Percentiles rank a stretch among this genome's conserved stretches.
Evolutionary conservation across 208 protist species (phyloP).

Genomic region (Wallacemonas sp.): DNA sequence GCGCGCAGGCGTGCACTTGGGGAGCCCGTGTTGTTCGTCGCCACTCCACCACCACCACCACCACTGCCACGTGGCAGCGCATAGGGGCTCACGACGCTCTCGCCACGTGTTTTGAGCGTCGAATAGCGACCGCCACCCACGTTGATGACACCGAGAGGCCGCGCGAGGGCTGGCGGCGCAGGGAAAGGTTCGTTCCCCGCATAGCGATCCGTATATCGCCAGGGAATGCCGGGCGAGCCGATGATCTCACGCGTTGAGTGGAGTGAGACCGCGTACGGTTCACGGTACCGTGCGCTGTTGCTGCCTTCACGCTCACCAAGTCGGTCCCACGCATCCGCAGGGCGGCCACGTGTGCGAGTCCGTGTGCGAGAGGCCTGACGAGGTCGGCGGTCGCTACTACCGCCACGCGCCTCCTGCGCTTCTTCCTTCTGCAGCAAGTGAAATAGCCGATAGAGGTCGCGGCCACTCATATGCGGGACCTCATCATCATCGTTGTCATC

Average conservation of each 20-base stretch:
- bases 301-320: neutral
- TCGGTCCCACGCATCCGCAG: slow-evolving; percentile 16
- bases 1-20: neutral
- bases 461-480: neutral
- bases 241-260: slow-evolving; percentile 12
- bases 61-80: neutral
- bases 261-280: slow-evolving; percentile 13
- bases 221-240: slow-evolving; percentile 43
- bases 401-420: neutral
- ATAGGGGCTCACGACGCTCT: slow-evolving; percentile 42
- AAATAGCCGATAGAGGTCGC: slow-evolving; percentile 4
- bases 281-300: neutral
- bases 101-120: slow-evolving; percentile 14
- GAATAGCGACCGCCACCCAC: slow-evolving; percentile 50
- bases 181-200: slow-evolving; percentile 24
- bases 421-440: slow-evolving; percentile 1
- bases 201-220: slow-evolving; percentile 41
- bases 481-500: neutral
- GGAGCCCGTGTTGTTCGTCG: neutral
- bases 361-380: neutral
- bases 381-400: neutral
- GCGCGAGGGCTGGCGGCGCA: slow-evolving; percentile 36
- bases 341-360: slow-evolving; percentile 3
- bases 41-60: neutral
- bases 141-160: slow-evolving; percentile 70